Base-by-base conservation (phyloP, 2,329 filamentous ascomycete genomes). In the Ceratocystis harringtonii region DNA sequence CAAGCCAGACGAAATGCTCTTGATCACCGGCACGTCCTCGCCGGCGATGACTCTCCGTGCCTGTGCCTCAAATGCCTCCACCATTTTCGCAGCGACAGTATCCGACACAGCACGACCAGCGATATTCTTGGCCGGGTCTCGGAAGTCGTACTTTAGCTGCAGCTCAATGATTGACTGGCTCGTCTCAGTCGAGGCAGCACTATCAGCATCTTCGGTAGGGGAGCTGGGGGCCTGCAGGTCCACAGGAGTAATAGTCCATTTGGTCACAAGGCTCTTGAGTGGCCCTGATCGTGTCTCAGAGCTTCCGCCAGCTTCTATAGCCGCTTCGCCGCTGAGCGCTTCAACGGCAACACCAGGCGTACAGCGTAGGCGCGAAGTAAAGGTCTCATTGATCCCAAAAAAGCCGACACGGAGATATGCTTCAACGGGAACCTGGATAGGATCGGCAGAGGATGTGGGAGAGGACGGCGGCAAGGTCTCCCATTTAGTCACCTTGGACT, bases 11-110 rank as follows among this genome's bases (percentile, higher is more conserved):
- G 62, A 45, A 12, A 50, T 17, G 28, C 52, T n/a, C 52, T 58
- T 58, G 52, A 15, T n/a, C 28, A 58, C 22, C 30, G 57, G 52
- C 30, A 50, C 67, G 32, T 67, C 55, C 64, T 69, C 45, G 28
- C 75, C 66, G 8, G 8, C 76, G 70, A 82, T 74, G 61, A 90
- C 73, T 71, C 82, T 78, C 72, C 78, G 78, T 5, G 94, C 91
- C 72, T 89, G 81, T 75, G 84, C 83, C 77, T 96, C 92, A 78
- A 99, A 99, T 0, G 94, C 92, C 74, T 89, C 86, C 69, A 97
- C 88, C 91, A 99, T 96, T 69, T 88, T 80, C 3, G 84, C 85
- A 1, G 90, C 92, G 69, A 96, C 85, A 76, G 89, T 90, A 41
- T 90, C 87, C 69, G 90, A 90, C 28, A 94, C 86, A 43, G 89